A percentile compares a stretch with the other conserved stretches of the same genome.
phyloP scores from a whole-genome alignment of 345 rosid species.

The Pelargonium nanum region DNA sequence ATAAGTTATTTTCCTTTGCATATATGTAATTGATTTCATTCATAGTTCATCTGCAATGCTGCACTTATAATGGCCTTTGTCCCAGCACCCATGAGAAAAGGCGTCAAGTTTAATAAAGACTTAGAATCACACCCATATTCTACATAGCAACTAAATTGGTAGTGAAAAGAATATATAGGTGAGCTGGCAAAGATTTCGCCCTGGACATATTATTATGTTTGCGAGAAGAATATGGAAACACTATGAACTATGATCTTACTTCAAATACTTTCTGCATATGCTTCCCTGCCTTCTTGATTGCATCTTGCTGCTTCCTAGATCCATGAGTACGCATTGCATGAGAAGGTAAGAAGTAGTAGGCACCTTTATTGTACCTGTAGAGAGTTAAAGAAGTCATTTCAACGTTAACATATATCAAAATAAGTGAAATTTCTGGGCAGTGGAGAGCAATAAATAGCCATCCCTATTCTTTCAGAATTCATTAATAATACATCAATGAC shows the following conservation, averaged over 20 bases:
- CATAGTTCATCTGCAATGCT: not conserved
- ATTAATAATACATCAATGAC: not conserved
- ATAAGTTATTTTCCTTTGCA: not conserved
- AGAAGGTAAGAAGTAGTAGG: slow-evolving; percentile 85
- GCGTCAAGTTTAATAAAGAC: no score
- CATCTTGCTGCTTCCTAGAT: slow-evolving; percentile 69
- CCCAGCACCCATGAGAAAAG: no score
- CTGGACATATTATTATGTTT: not conserved
- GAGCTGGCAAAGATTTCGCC: slow-evolving; percentile 4
- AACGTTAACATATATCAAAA: no score
- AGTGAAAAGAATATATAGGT: no score
- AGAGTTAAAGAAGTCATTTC: not conserved
- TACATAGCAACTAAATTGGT: not conserved
- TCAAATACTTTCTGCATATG: slow-evolving; percentile 62
- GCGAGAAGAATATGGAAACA: not conserved
- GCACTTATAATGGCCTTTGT: no score
- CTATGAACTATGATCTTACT: slow-evolving; percentile 30
- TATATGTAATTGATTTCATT: not conserved
- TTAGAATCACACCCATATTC: not conserved
- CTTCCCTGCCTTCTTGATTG: slow-evolving; percentile 35
- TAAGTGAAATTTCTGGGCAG: not conserved
- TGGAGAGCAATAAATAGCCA: not conserved
- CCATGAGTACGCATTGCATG: slow-evolving; percentile 96
- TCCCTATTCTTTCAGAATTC: not conserved
- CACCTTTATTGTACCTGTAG: slow-evolving; percentile 84